Evolutionary conservation across 441 rosid genomes (phyloP).

Genomic region (Jatropha podagrica): DNA sequence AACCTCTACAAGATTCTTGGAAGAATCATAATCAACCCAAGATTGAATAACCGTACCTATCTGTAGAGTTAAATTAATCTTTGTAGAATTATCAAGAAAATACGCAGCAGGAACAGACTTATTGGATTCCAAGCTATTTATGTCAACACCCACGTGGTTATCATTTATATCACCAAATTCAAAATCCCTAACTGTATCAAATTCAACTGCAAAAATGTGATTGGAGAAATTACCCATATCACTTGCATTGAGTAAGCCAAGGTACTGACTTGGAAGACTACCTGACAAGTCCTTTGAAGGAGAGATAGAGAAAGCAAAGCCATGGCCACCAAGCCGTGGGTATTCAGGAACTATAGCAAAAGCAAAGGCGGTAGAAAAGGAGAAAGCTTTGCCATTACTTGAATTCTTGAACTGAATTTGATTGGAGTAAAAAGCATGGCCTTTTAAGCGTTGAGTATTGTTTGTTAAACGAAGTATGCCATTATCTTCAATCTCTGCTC

Average conservation of each 20-base stretch:
- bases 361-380: conserved; percentile 82
- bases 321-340: conserved; percentile 73
- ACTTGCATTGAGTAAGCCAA: conserved; percentile 64
- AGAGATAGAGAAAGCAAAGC: conserved; percentile 69
- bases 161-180: conserved; percentile 68
- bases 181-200: conserved; percentile 66
- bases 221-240: conserved; percentile 48
- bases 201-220: conserved; percentile 76
- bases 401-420: conserved; percentile 55
- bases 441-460: conserved; percentile 44
- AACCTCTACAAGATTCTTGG: conserved; percentile 47
- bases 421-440: conserved; percentile 76
- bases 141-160: conserved; percentile 75
- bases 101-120: conserved; percentile 55
- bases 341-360: conserved; percentile 68
- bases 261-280: conserved; percentile 66
- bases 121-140: conserved; percentile 57
- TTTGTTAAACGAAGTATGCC: conserved; percentile 68
- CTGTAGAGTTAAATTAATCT: conserved; percentile 37
- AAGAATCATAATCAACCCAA: conserved; percentile 84
- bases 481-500: conserved; percentile 44
- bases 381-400: conserved; percentile 36
- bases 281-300: conserved; percentile 43
- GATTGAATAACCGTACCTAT: conserved; percentile 58
- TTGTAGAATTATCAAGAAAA: conserved; percentile 39